Evolutionary conservation across 2,329 filamentous ascomycete genomes (phyloP), one percentile per base, ranked within the genome.

Genomic region (Fusarium verrucosum): DNA sequence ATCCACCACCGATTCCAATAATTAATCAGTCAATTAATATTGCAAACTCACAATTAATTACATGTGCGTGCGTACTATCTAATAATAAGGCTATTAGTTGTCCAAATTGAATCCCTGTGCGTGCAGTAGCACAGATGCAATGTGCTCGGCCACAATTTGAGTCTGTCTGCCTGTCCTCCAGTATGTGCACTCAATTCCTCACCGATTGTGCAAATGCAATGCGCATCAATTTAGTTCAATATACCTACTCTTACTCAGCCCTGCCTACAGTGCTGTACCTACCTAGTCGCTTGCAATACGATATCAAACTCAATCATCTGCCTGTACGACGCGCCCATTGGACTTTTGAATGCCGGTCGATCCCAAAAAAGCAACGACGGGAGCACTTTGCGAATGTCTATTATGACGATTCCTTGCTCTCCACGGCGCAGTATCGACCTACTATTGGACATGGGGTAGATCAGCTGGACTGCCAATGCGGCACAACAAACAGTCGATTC

Each of bases 401-500:
- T 47, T 46, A 66, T 66, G 62, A 66, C 62, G 62, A 64, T 41
- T 52, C 41, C 32, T 33, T 58, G 47, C 57, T 66, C 66, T 32
- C 47, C 62, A 35, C 45, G 33, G 47, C 62, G 53, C 42, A 26
- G 45, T 36, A 30, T 43, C 43, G 58, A 43, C 41, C 47, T 45
- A 19, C 50, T 32, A 63, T 66, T 66, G 62, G 62, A 62, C 52
- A 37, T 43, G 17, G 28, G 11, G 19, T n/a, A 50, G 42, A 55
- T 66, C 62, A 66, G 51, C 62, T 66, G 62, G 51, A 13, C 62
- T 59, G 47, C 43, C 60, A 60, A 61, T 46, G 60, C 42, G 57
- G 63, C 57, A 61, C 47, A 62, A 32, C 44, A 44, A 53, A 44
- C 50, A 57, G 35, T 28, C 26, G 13, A 28, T 11, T 28, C 26